Conservation (phyloP, 345 rosid species). For the Tarenaya hassleriana region DNA sequence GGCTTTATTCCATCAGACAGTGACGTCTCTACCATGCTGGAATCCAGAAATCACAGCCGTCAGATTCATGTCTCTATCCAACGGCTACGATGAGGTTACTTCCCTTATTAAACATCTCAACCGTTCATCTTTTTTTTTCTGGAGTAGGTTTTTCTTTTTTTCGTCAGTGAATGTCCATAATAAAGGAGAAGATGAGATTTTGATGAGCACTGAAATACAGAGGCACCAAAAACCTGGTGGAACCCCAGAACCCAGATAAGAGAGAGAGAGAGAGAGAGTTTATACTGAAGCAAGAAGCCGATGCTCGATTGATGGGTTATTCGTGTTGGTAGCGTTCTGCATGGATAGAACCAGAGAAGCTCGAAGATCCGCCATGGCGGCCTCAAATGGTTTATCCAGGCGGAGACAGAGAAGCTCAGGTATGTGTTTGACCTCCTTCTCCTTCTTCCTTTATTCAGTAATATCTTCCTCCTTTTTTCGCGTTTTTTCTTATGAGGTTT, state of each 20-base stretch:
- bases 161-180: no score
- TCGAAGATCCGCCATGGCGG: slow-evolving; percentile 37
- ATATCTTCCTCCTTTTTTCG: neutral
- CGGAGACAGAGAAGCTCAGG: slow-evolving; percentile 38
- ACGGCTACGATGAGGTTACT: slow-evolving; percentile 15
- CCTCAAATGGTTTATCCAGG: slow-evolving; percentile 36
- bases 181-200: slow-evolving; percentile 19
- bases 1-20: slow-evolving; percentile 35
- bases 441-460: neutral
- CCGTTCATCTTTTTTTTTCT: slow-evolving; percentile 29
- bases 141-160: no score
- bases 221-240: slow-evolving; percentile 9
- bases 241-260: slow-evolving; percentile 3
- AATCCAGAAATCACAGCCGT: slow-evolving; percentile 27
- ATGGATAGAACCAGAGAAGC: slow-evolving; percentile 46
- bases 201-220: slow-evolving; percentile 5
- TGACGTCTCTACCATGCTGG: slow-evolving; percentile 49
- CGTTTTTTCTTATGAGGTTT: slow-evolving; percentile 6
- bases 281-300: neutral
- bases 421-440: neutral
- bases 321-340: no score
- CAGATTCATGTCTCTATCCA: neutral
- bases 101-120: slow-evolving; percentile 21
- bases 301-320: no score
- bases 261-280: slow-evolving; percentile 12